Evolutionary conservation across 805 yeast species (phyloP), one percentile per base, ranked within the genome.

Genomic region (Myxozyma kluyveri): DNA sequence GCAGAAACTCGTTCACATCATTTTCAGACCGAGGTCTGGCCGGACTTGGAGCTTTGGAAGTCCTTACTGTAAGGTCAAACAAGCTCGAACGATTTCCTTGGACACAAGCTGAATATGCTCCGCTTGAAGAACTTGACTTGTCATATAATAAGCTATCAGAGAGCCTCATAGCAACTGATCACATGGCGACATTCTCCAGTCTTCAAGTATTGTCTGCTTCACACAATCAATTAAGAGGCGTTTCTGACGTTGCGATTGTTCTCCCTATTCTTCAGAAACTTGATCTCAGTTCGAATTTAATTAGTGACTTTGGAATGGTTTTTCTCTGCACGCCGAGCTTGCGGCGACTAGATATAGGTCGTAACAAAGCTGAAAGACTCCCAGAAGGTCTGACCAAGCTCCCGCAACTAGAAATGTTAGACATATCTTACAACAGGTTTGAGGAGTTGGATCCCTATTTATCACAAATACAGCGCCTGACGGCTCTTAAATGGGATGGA

Each of bases 161-260:
- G 17, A 56, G 57, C 24, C 43, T 56, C 7, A 53, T 56, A 12
- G 45, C 54, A 17, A 49, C 51, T 17, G 52, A 45, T 10, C 36
- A 57, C 14, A 47, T 50, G 9, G 45, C 60, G 9, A 18, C 52
- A 21, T 56, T 56, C 46, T 40, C 60, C 2, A 47, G 47, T 10
- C 39, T 56, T 36, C 40, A 42, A 22, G 29, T 49, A 2, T 44
- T 56, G 14, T 38, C 49, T 17, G 60, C 58, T 14, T 42, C 33
- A 18, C 58, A 56, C 31, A 56, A 56, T 37, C 56, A 46, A 33
- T 21, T 53, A 14, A 45, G 35, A 12, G 42, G 47, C 1, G 52
- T 56, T n/a, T 53, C 60, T 5, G 60, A 56, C n/a, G 52, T 49
- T 35, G 58, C 60, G 4, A 39, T 56, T n/a, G 47, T 50, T 5